Evolutionary conservation across 2,329 filamentous ascomycete species (phyloP), one percentile per base, ranked within the genome.

Genomic region (Fusarium sp.): DNA sequence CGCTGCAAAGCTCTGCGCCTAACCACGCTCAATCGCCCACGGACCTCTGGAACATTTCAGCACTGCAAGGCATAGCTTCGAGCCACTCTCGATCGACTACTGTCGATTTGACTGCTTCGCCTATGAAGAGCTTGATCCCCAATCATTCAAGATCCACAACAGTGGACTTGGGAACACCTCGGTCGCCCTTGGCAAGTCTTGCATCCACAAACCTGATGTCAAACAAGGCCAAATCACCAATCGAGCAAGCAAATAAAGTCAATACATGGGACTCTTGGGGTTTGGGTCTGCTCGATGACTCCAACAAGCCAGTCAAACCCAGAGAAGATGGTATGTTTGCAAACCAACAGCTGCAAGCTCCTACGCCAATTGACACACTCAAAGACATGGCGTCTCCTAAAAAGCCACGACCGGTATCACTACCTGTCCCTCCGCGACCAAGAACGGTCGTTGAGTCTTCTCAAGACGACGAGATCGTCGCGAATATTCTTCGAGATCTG

Each of bases 401-500:
- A 22, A 56, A 59, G 25, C 64, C 50, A 10, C 55, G 38, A 13
- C 67, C 38, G 11, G 57, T 59, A 54, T 66, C 53, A 45, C 38
- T 52, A 2, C 61, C 67, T 47, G 47, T 46, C 29, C 62, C 54
- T 50, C 62, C 49, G 36, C 67, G 31, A 33, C 70, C 64, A 54
- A 53, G 54, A 18, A 46, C 45, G 50, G 41, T 54, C 33, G 39
- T 35, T 11, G 57, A 67, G 39, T 39, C 50, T 25, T 61, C 69
- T 13, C 71, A 80, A 38, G 78, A 83, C 22, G 80, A 82, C 18
- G 75, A 78, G 22, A 71, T 80, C 20, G 77, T 83, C 54, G 75
- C 76, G 18, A 74, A 69, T 36, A 81, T 85, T 54, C 67, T 86
- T 38, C 75, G 75, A 52, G 78, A 76, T 55, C 75, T 86, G 25